Base-by-base conservation (phyloP, 805 yeast species). In the Candida vartiovaarae region DNA sequence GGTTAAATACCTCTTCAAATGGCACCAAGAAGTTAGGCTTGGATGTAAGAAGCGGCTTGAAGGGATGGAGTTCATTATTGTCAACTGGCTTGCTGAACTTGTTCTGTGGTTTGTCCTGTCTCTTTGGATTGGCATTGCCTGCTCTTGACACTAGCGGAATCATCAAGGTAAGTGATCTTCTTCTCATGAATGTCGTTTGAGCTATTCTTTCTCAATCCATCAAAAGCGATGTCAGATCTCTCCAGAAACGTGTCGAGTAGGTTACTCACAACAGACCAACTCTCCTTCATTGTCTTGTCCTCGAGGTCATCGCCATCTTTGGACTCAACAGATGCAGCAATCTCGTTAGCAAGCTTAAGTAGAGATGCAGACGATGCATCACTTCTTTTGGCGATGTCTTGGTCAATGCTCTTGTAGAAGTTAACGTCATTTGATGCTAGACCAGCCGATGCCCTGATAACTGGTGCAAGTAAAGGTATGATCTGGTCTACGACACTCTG, bases 391-490 rank as follows among this genome's bases (percentile, higher is more conserved):
- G 70, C 62, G 10, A 80, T 56, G 1, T 60, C 56, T 3, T 66
- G 54, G 54, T 86, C 91, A 9, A 87, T 57, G 38, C 85, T 78
- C 38, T 72, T 68, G 61, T 80, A 78, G 56, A 90, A 93, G 29
- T 74, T 76, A n/a, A 89, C 72, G 66, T 91, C 98, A 44, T 84
- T 84, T 0, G 87, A 77, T 2, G 85, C 84, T 36, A 90, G 62
- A 2, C 84, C 79, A 3, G 82, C 68, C 0, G 95, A 72, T 3
- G 83, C 74, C 47, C 95, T 68, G 34, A 85, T 76, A 3, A 81
- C 66, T 8, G 73, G 68, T 39, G 77, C 71, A n/a, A 80, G 66
- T 45, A 71, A 61, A 8, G 80, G 75, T 20, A 78, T 57, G 0
- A 48, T 42, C 2, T 41, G 27, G 27, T 44, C 33, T 10, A 41